Conservation (phyloP, 495 filamentous ascomycete species). For the Neurospora sublineolata region DNA sequence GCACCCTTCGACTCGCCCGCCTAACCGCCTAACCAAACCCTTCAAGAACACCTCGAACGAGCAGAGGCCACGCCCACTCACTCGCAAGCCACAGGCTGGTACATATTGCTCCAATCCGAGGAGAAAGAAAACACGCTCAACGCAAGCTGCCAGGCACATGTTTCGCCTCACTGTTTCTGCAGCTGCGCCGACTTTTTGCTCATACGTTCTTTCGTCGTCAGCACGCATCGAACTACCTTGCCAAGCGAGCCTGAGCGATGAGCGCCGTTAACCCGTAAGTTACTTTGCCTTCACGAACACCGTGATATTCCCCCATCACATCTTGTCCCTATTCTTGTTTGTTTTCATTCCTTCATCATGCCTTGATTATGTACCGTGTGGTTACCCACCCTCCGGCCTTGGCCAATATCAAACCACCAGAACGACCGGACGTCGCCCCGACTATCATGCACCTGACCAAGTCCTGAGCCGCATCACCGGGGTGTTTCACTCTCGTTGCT, state of each 20-base stretch:
- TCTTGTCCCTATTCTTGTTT: not conserved
- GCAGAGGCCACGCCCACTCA: not conserved
- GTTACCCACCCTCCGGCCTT: not conserved
- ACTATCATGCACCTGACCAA: not conserved
- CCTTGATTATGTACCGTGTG: not conserved
- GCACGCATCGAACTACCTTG: not conserved
- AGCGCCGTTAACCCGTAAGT: not conserved
- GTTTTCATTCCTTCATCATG: not conserved
- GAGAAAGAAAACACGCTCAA: not conserved
- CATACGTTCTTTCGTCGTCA: not conserved
- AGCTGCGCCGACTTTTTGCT: not conserved
- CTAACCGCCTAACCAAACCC: not conserved
- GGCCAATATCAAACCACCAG: not conserved
- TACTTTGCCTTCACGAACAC: not conserved
- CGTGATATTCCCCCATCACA: not conserved
- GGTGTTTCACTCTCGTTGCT: not conserved
- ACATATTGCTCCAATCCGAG: not conserved
- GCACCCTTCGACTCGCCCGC: not conserved
- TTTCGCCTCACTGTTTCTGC: not conserved
- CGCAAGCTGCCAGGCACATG: not conserved
- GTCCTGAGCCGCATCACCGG: not conserved
- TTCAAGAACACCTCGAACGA: not conserved
- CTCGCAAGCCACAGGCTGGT: not conserved
- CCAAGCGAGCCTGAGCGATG: not conserved
- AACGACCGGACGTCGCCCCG: not conserved